Base-by-base conservation (phyloP, 148 eudicot species). In the Chenopodium quinoa region DNA sequence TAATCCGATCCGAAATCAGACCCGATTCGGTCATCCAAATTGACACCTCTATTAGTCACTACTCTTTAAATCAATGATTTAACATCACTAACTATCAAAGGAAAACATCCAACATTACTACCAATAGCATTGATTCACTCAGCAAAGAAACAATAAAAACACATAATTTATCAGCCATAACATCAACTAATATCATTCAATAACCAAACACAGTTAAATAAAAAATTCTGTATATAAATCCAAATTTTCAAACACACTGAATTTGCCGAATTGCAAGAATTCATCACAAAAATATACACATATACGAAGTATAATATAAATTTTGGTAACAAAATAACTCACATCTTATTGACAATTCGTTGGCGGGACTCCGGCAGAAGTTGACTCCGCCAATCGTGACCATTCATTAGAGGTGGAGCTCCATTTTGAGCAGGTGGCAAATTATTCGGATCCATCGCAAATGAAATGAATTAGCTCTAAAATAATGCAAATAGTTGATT, bases 321-420 rank as follows among this genome's bases (percentile, higher is more conserved):
- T 1, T 9, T 9, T 4, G 20, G 16, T 29, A 68, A 54, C 23
- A 19, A 58, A 79, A 50, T 52, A 64, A 31, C 90, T 82, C 80
- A 90, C 93, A 92, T 90, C 86, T 88, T 90, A 65, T 85, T 86
- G 71, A 88, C 84, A 50, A 86, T 89, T 82, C 89, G 81, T 71
- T 90, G 88, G 16, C 93, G 85, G 1, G 90, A 79, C 32, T 86
- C 91, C 0, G 85, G 48, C 56, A 66, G 88, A 40, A 92, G 77
- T 75, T 87, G 90, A 75, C 63, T 84, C 84, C 92, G 87, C 96
- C 96, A 92, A 78, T 92, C 90, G 22, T 84, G 89, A 16, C 82
- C 78, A 25, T 89, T 91, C 85, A 88, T 81, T 4, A 74, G 76
- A n/a, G 85, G 78, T 25, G 80, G 87, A 50, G 86, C 88, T 0